These are phyloP conservation scores for Dictyostelium brefeldianum DNA, from an alignment of 78 protist genomes.

Conservation along the genomic window DNA sequence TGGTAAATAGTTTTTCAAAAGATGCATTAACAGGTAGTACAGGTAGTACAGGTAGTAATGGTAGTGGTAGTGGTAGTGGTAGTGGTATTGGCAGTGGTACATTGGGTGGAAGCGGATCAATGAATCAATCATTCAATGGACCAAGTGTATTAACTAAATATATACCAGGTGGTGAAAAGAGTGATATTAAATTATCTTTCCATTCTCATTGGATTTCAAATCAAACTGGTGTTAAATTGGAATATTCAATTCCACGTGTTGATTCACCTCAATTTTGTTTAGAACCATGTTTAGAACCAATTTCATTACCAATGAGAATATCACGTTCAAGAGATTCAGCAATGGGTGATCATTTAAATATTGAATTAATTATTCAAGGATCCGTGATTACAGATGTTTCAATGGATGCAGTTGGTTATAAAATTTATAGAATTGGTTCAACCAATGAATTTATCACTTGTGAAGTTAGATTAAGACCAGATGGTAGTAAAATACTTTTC, in stretches of 20 bases:
- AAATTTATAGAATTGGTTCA: conserved; percentile 24
- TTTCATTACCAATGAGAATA: conserved; percentile 23
- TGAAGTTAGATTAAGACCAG: conserved; percentile 40
- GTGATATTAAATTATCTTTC: neutral
- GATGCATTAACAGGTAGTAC: conserved; percentile 9
- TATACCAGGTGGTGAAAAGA: conserved; percentile 22
- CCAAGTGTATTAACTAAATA: conserved; percentile 25
- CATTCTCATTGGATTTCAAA: conserved; percentile 79
- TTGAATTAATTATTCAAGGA: conserved; percentile 3
- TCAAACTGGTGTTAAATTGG: conserved; percentile 32
- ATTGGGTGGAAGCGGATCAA: neutral
- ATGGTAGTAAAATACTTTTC: conserved; percentile 52
- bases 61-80: neutral
- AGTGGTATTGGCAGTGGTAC: no score
- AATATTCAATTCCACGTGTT: conserved; percentile 24
- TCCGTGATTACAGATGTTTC: neutral
- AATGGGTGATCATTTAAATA: conserved; percentile 38
- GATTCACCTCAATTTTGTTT: neutral
- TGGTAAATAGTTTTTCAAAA: neutral
- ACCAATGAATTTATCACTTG: conserved; percentile 1
- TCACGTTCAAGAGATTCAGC: conserved; percentile 37
- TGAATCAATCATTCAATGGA: conserved; percentile 1
- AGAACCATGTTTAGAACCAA: neutral
- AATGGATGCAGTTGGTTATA: conserved; percentile 53
- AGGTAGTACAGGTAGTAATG: neutral